phyloP scores from a whole-genome alignment of 768 basidiomycete genomes.

The Tylopilus rubrobrunneus region DNA sequence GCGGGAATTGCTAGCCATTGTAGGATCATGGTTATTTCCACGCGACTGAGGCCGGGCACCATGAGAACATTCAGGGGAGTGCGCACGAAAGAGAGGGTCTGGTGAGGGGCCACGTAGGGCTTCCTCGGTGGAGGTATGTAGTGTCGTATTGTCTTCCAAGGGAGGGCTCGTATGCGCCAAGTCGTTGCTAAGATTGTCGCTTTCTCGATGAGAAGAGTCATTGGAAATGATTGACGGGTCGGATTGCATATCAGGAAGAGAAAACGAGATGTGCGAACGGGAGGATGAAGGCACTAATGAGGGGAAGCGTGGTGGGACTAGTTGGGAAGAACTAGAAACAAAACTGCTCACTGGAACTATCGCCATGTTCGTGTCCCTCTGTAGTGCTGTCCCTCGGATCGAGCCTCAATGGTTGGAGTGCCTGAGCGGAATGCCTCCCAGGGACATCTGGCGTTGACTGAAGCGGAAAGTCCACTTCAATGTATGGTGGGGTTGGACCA shows the following conservation, averaged over 20 bases:
- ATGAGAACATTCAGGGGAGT: conserved; percentile 2
- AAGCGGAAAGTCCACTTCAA: neutral
- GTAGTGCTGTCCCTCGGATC: conserved; percentile 5
- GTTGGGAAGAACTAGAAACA: neutral
- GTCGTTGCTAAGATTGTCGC: neutral
- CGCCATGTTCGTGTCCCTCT: neutral
- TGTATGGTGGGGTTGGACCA: conserved; percentile 28
- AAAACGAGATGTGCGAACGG: neutral
- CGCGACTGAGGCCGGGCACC: neutral
- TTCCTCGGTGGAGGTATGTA: conserved; percentile 36
- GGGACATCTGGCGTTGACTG: neutral
- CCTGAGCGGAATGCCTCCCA: conserved; percentile 12
- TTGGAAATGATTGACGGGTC: conserved; percentile 6
- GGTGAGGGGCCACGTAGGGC: neutral
- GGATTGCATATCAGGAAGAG: neutral
- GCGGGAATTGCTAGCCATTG: conserved; percentile 10
- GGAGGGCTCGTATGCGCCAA: neutral
- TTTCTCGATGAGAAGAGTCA: conserved; percentile 2
- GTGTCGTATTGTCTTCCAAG: neutral
- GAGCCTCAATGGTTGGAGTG: conserved; percentile 22
- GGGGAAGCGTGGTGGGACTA: neutral
- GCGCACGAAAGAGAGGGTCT: neutral
- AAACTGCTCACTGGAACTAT: neutral
- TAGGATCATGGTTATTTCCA: neutral
- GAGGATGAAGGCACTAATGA: neutral